A percentile compares a stretch with the other conserved stretches of the same genome.
Conservation (phyloP, 148 eudicot species). For the Simmondsia chinensis region DNA sequence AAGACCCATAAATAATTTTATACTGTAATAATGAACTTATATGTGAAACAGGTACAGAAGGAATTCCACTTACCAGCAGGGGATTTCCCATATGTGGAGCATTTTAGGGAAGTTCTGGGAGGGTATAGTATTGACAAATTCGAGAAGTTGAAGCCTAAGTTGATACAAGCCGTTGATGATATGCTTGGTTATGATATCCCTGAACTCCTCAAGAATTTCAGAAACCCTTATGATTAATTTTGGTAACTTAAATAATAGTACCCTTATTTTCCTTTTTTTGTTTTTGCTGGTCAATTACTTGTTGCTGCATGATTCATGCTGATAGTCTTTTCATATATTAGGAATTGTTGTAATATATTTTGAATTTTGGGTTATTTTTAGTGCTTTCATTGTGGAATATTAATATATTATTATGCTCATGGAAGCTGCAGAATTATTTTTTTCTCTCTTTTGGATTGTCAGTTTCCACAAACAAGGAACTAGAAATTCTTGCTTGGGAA, state of each 20-base stretch:
- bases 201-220: constrained; percentile 69
- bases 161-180: constrained; percentile 84
- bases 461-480: no score
- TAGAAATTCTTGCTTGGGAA: no score
- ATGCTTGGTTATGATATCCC: constrained; percentile 92
- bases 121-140: constrained; percentile 70
- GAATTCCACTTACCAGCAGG: constrained; percentile 80
- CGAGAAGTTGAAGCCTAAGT: constrained; percentile 84
- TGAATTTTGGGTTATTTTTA: no score
- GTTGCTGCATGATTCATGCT: background rate
- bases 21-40: background rate
- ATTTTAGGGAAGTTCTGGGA: constrained; percentile 60
- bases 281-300: background rate
- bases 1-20: no score
- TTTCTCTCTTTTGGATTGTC: no score
- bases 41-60: constrained; percentile 54
- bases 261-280: background rate
- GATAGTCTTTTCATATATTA: no score
- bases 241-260: background rate
- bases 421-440: no score
- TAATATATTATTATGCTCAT: no score
- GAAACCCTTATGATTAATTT: constrained; percentile 63
- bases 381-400: no score
- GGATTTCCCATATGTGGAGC: constrained; percentile 78
- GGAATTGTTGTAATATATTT: no score